phyloP scores from a whole-genome alignment of 257 asterid species.

The Petunia axillaris region DNA sequence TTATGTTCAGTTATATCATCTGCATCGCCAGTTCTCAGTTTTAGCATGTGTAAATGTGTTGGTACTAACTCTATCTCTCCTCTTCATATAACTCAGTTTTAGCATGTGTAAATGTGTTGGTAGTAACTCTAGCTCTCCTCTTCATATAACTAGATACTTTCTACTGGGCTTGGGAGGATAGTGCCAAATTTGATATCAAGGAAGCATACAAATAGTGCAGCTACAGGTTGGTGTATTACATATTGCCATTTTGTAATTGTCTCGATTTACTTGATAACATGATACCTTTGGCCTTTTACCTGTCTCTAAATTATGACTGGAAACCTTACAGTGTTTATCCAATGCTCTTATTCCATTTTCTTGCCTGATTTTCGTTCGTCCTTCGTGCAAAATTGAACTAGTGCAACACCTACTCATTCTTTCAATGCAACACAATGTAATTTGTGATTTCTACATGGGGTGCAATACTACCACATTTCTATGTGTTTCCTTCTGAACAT shows the following conservation, averaged over 20 bases:
- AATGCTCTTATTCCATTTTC: not conserved
- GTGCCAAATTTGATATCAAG: conserved; percentile 96
- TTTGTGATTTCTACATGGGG: not conserved
- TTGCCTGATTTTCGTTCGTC: not conserved
- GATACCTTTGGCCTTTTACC: not conserved
- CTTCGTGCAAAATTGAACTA: not conserved
- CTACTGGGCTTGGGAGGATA: conserved; percentile 97
- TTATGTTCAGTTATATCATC: not conserved
- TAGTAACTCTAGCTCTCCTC: conserved; percentile 26
- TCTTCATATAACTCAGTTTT: conserved; percentile 25
- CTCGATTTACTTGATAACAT: not conserved
- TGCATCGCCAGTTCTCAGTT: not conserved
- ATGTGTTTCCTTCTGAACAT: not conserved
- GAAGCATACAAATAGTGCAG: conserved; percentile 96
- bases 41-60: not conserved
- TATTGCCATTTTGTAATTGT: conserved; percentile 13
- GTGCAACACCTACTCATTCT: not conserved
- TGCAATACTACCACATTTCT: not conserved
- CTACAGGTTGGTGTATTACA: conserved; percentile 56
- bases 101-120: not conserved
- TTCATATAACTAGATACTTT: conserved; percentile 63
- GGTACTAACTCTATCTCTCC: conserved; percentile 26
- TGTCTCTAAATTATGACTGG: not conserved
- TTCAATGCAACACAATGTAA: not conserved
- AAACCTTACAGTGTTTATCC: not conserved